Conservation (phyloP, 2,329 filamentous ascomycete genomes). For the Pseudogymnoascus sp. region DNA sequence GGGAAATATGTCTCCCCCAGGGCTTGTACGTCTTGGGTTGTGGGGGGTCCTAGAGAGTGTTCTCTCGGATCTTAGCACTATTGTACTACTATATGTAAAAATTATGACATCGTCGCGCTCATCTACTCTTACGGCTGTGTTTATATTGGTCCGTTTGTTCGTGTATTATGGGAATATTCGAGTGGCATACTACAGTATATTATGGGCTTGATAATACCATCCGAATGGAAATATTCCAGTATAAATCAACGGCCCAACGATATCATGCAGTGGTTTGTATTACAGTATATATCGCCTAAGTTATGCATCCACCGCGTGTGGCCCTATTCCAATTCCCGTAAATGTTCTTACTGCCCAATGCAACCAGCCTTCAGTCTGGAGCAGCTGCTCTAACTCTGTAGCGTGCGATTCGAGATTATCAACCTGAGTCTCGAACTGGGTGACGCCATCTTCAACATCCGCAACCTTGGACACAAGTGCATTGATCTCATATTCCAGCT, state of each 20-base stretch:
- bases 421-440: slow-evolving; percentile 72
- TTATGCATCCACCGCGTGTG: slow-evolving; percentile 12
- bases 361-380: slow-evolving; percentile 27
- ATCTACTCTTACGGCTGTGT: neutral
- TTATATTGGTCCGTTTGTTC: neutral
- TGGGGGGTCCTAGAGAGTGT: neutral
- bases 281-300: neutral
- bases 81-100: slow-evolving; percentile 4
- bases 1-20: neutral
- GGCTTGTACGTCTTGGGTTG: neutral
- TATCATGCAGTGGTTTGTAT: neutral
- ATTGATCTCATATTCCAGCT: slow-evolving; percentile 86
- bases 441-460: slow-evolving; percentile 78
- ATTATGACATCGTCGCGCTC: neutral
- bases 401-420: slow-evolving; percentile 60
- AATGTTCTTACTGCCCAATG: slow-evolving; percentile 28
- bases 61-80: neutral
- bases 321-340: slow-evolving; percentile 28
- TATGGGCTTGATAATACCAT: neutral
- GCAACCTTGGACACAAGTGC: slow-evolving; percentile 71
- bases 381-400: slow-evolving; percentile 47
- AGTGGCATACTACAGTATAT: neutral
- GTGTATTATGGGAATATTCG: neutral
- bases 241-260: neutral
- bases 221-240: neutral